These are phyloP conservation scores for Hevea brasiliensis DNA, from an alignment of 345 rosid genomes.

Conservation along the genomic window DNA sequence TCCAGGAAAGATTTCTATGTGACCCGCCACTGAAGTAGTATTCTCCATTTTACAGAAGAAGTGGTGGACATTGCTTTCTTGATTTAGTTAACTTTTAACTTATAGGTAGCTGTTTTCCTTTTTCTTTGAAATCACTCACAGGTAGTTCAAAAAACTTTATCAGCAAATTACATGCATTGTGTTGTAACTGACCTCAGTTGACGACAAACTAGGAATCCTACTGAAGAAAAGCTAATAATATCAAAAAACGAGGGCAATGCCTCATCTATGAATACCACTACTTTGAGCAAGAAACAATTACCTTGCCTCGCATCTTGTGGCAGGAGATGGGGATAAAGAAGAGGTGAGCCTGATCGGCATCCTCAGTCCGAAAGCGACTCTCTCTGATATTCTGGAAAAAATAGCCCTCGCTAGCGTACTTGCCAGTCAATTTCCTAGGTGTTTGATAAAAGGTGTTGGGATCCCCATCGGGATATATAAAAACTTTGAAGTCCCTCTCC, in stretches of 20 bases:
- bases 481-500: conserved; percentile 62
- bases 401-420: conserved; percentile 98
- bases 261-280: not conserved
- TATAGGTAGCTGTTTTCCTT: too few species aligned
- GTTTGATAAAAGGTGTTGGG: conserved; percentile 84
- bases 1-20: too few species aligned
- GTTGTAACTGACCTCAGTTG: not conserved
- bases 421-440: conserved; percentile 90
- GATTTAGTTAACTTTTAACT: too few species aligned
- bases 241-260: too few species aligned
- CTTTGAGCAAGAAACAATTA: conserved; percentile 17
- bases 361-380: conserved; percentile 61
- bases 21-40: not conserved
- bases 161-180: not conserved
- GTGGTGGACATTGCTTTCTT: too few species aligned
- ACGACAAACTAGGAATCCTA: not conserved
- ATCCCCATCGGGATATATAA: conserved; percentile 92
- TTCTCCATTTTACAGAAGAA: not conserved
- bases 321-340: conserved; percentile 94
- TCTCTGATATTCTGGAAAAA: conserved; percentile 92
- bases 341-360: conserved; percentile 86
- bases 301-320: conserved; percentile 99
- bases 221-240: too few species aligned
- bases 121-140: too few species aligned
- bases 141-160: too few species aligned